phyloP scores from a whole-genome alignment of 2,329 filamentous ascomycete genomes.

The Paecilomyces sp. region DNA sequence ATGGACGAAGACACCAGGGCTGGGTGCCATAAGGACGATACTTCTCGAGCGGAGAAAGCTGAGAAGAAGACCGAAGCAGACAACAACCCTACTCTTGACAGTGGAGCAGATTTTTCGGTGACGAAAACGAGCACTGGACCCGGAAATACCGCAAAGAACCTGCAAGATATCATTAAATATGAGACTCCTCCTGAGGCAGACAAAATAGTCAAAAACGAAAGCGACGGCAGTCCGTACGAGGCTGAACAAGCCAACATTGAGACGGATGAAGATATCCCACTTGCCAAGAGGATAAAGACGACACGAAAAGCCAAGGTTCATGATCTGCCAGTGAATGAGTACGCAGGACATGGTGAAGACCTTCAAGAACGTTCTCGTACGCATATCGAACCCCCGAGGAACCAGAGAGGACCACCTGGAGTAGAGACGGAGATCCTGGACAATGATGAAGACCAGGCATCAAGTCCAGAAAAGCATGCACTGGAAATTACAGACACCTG shows the following conservation, averaged over 20 bases:
- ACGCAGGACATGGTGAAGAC: not conserved
- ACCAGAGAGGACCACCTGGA: not conserved
- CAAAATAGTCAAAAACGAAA: not conserved
- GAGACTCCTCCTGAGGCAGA: not conserved
- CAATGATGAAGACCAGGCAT: not conserved
- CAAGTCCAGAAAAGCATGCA: not conserved
- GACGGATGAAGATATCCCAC: constrained; percentile 11
- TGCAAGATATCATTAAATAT: not conserved
- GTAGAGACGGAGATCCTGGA: not conserved
- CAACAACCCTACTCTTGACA: not conserved
- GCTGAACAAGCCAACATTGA: constrained; percentile 1
- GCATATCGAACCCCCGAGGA: not conserved
- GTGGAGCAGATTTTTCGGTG: not conserved
- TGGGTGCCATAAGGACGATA: not conserved
- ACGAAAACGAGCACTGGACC: not conserved
- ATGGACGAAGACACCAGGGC: not conserved
- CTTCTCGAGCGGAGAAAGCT: not conserved
- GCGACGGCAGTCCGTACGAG: constrained; percentile 1
- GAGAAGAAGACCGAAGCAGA: not conserved
- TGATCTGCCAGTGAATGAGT: not conserved
- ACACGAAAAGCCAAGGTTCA: not conserved
- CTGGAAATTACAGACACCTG: not conserved
- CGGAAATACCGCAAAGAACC: not conserved
- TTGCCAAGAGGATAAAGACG: constrained; percentile 6
- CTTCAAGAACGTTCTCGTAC: not conserved